Percentiles rank a stretch among this genome's conserved stretches.
phyloP scores from a whole-genome alignment of 2,329 filamentous ascomycete species.

The Penicillium hordei region DNA sequence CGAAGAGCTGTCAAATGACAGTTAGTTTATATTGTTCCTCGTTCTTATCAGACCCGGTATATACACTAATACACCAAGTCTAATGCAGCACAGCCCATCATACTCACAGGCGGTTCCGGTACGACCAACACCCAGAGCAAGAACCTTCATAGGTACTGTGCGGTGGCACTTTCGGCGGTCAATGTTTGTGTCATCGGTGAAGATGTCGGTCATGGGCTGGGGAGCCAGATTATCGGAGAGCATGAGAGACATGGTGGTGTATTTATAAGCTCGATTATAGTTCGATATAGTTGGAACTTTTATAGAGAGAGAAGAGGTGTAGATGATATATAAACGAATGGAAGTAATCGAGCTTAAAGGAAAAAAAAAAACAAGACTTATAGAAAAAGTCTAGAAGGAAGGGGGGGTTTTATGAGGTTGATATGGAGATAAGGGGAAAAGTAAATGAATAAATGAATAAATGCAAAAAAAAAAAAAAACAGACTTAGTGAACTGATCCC shows the following conservation, averaged over 20 bases:
- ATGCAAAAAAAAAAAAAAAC: conserved; percentile 6
- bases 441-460: conserved; percentile 10
- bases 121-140: conserved; percentile 67
- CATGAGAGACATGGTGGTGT: conserved; percentile 35
- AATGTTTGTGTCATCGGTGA: conserved; percentile 67
- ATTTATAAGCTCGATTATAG: conserved; percentile 7
- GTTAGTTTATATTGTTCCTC: conserved; percentile 9
- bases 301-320: conserved; percentile 1
- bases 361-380: conserved; percentile 24
- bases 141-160: conserved; percentile 69
- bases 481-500: conserved; percentile 6
- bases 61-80: not conserved
- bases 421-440: conserved; percentile 22
- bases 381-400: conserved; percentile 27
- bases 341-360: conserved; percentile 11
- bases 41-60: not conserved
- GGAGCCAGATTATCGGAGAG: conserved; percentile 41
- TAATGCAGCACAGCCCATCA: not conserved
- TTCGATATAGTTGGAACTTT: not conserved
- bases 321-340: not conserved
- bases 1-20: conserved; percentile 54
- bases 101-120: conserved; percentile 68
- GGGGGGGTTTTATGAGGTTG: conserved; percentile 13
- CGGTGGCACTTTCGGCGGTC: conserved; percentile 65
- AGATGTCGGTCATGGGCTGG: conserved; percentile 45